Percentiles rank a stretch among this genome's conserved stretches.
Evolutionary conservation across 2,329 filamentous ascomycete species (phyloP).

Genomic region (Lomentospora prolificans): DNA sequence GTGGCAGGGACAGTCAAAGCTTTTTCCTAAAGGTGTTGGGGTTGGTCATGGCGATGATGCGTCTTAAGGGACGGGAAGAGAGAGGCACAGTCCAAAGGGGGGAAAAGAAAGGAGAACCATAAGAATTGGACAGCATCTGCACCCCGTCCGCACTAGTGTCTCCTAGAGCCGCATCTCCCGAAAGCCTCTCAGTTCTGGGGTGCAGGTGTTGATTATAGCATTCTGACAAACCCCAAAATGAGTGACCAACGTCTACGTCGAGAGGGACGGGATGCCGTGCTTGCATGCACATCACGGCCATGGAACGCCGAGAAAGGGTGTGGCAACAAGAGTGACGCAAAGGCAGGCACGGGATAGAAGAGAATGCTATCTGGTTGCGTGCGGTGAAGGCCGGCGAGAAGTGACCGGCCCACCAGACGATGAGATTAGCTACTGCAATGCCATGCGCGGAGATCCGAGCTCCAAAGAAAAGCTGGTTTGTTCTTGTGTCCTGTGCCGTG

Average conservation of each 20-base stretch:
- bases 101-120: too few species aligned
- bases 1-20: too few species aligned
- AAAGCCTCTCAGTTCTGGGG: neutral
- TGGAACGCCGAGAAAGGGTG: neutral
- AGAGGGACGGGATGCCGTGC: neutral
- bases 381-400: neutral
- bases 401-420: neutral
- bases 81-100: too few species aligned
- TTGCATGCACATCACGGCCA: neutral
- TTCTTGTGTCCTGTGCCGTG: neutral
- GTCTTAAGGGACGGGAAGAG: neutral
- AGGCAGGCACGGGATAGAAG: neutral
- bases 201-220: constrained; percentile 1
- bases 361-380: too few species aligned
- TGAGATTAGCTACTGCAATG: neutral
- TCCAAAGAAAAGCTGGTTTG: too few species aligned
- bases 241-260: neutral
- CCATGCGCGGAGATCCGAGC: neutral
- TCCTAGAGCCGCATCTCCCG: neutral
- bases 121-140: neutral
- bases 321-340: neutral
- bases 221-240: neutral
- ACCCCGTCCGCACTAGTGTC: neutral
- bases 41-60: too few species aligned
- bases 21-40: too few species aligned